phyloP scores from a whole-genome alignment of 768 basidiomycete genomes.

The Podaxis sp. region DNA sequence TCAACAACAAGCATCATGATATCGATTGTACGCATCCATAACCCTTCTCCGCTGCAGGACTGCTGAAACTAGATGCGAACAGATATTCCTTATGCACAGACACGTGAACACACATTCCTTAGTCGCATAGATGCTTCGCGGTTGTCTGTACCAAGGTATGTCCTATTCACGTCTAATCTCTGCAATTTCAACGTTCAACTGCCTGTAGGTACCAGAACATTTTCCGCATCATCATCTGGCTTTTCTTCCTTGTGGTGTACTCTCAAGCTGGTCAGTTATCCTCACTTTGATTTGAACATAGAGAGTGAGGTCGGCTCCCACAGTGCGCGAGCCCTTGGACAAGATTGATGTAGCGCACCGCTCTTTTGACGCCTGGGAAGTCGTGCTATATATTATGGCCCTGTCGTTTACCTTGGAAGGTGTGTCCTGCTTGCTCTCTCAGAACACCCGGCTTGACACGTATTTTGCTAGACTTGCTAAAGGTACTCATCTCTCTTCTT shows the following conservation, averaged over 20 bases:
- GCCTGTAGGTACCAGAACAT: conserved; percentile 75
- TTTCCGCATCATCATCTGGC: conserved; percentile 75
- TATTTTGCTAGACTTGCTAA: conserved; percentile 47
- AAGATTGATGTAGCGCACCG: conserved; percentile 53
- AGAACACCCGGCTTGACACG: not conserved
- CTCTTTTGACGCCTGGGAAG: conserved; percentile 79
- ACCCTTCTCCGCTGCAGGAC: not conserved
- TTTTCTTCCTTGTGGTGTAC: conserved; percentile 76
- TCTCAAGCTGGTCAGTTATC: conserved; percentile 71
- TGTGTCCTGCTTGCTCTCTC: conserved; percentile 28
- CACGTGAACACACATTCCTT: conserved; percentile 57
- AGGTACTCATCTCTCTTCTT: conserved; percentile 34
- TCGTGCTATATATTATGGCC: conserved; percentile 74
- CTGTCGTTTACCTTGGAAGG: conserved; percentile 82
- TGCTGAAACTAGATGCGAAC: not conserved
- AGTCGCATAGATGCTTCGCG: conserved; percentile 75
- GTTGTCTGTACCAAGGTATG: conserved; percentile 74
- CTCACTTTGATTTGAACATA: not conserved
- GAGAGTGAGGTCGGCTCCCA: not conserved
- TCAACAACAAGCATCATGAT: conserved; percentile 69
- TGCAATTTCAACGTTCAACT: conserved; percentile 5
- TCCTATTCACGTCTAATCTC: not conserved
- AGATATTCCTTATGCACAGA: conserved; percentile 72
- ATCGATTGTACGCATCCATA: conserved; percentile 63
- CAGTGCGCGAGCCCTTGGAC: conserved; percentile 79